Base-by-base conservation (phyloP, 23 red algal species). In the Rhodosorus marinus region DNA sequence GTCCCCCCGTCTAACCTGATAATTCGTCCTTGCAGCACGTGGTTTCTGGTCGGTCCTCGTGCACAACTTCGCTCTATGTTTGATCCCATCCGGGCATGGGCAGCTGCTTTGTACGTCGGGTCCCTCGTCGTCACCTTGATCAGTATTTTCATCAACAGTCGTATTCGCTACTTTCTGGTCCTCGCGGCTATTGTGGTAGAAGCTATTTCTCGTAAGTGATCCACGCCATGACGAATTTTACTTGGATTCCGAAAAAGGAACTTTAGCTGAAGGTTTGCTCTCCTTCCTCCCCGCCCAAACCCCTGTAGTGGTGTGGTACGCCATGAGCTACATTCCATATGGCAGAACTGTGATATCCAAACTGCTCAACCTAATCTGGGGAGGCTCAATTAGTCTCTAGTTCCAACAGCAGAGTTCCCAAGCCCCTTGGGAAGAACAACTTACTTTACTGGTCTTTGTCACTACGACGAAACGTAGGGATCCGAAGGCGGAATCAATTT, bases 1-100 rank as follows among this genome's bases (percentile, higher is more conserved):
- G 20, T 5, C 54, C 22, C 22, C 22, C 5, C 54, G 0, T 7
- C 24, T 24, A 58, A 20, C 2, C 22, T 49, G 20, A 23, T 21
- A 27, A 17, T 6, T 25, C 21, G 3, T 1, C 25, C 52, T 11
- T 11, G 51, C 47, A 69, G 59, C 62, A 80, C 83, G 14, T 71
- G 66, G 60, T 47, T 92, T 29, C 54, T 92, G 19, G 72, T 92
- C 29, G 83, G 83, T 0, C 83, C 83, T 8, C 33, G 54, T 25
- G 75, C 73, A 9, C 83, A 92, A 40, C 31, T 92, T 11, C 49
- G 57, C 4, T 54, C 49, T 64, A 92, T 92, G 83, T 92, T 92
- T 42, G 59, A 59, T 52, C 83, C 83, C 14, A 74, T 71, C 26
- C 83, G 83, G 30, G 67, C 75, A 32, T 43, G 59, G 29, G 72